These are phyloP conservation scores for Fagus sylvatica DNA, from an alignment of 306 rosid species.

Conservation along the genomic window DNA sequence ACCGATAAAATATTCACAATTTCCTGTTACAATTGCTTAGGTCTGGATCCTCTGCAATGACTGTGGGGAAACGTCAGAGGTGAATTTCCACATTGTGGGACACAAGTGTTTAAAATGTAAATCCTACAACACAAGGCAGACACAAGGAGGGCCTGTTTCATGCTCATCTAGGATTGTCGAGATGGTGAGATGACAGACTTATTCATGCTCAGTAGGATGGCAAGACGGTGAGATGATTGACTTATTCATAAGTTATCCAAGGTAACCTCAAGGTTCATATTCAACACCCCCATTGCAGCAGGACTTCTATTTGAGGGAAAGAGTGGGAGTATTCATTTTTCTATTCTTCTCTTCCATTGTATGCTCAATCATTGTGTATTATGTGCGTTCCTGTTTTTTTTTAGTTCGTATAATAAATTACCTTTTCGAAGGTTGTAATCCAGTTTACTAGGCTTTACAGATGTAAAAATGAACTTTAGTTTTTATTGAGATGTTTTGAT, in stretches of 20 bases:
- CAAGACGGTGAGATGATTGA: not conserved
- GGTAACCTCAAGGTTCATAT: not conserved
- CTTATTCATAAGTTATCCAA: not conserved
- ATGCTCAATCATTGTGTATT: too few relatives aligned
- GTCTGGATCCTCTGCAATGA: slow-evolving; percentile 82
- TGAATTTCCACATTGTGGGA: slow-evolving; percentile 47
- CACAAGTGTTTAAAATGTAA: slow-evolving; percentile 50
- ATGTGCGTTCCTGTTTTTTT: not conserved
- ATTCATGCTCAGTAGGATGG: too few relatives aligned
- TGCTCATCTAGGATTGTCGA: slow-evolving; percentile 46
- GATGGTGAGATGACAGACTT: slow-evolving; percentile 32
- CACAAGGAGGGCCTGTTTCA: slow-evolving; percentile 48
- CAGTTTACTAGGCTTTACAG: too few relatives aligned
- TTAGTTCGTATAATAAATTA: not conserved
- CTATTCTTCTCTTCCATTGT: too few relatives aligned
- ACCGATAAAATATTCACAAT: not conserved
- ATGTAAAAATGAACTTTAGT: too few relatives aligned
- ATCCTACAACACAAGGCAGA: slow-evolving; percentile 59
- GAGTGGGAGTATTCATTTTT: not conserved
- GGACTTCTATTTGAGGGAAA: not conserved
- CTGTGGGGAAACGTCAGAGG: slow-evolving; percentile 62
- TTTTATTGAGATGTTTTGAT: too few relatives aligned
- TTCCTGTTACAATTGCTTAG: slow-evolving; percentile 24
- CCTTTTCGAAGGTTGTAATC: not conserved
- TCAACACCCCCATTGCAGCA: not conserved